These are phyloP conservation scores for Sphaerulina vaccinii DNA, from an alignment of 2,329 filamentous ascomycete genomes.

Conservation along the genomic window DNA sequence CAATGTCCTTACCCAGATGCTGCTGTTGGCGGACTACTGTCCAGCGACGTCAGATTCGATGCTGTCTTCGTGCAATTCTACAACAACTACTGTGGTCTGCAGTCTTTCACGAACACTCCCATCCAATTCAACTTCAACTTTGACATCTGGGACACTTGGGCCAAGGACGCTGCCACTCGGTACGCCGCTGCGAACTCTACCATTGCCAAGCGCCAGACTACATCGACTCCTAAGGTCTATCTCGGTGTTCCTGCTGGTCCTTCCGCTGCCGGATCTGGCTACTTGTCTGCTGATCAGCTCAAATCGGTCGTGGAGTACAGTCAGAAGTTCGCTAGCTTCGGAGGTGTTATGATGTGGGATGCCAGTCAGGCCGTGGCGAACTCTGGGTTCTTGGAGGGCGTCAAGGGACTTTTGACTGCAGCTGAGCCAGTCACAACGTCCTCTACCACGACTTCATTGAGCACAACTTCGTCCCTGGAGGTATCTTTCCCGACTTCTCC, in stretches of 20 bases:
- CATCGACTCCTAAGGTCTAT: slow-evolving; percentile 35
- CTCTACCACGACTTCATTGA: not conserved
- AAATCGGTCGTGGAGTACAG: slow-evolving; percentile 33
- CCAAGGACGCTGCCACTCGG: slow-evolving; percentile 23
- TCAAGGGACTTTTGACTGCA: slow-evolving; percentile 18
- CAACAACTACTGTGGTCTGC: slow-evolving; percentile 48
- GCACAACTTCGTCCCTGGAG: too few species aligned
- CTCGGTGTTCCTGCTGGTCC: slow-evolving; percentile 41
- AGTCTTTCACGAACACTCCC: slow-evolving; percentile 33
- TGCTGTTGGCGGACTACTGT: slow-evolving; percentile 32
- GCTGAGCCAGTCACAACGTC: not conserved
- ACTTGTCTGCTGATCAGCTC: slow-evolving; percentile 33
- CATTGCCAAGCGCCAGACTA: slow-evolving; percentile 1
- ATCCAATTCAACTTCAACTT: slow-evolving; percentile 55
- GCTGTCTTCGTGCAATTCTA: slow-evolving; percentile 47
- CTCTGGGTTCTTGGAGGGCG: slow-evolving; percentile 28
- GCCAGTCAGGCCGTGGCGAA: slow-evolving; percentile 50
- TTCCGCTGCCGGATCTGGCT: slow-evolving; percentile 36
- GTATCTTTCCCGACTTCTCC: too few species aligned
- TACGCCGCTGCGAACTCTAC: slow-evolving; percentile 20
- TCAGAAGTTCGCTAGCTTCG: slow-evolving; percentile 38
- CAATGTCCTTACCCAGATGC: slow-evolving; percentile 44
- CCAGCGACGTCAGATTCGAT: slow-evolving; percentile 64
- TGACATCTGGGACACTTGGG: slow-evolving; percentile 46
- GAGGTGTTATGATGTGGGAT: slow-evolving; percentile 46